Evolutionary conservation across 2,329 filamentous ascomycete species (phyloP).

Genomic region (Zymoseptoria passerinii): DNA sequence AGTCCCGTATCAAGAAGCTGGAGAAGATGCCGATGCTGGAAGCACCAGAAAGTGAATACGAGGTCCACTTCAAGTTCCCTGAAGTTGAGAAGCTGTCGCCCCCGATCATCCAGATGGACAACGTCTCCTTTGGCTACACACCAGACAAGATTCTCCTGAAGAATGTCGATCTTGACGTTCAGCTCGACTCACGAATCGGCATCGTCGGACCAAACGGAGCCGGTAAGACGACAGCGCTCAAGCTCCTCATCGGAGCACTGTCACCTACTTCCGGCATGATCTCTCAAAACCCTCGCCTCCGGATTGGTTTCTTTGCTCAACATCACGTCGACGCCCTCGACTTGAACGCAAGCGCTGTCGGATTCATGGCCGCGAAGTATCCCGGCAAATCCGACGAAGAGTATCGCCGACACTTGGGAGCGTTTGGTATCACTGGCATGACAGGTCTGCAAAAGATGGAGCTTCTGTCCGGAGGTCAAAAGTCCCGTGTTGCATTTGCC

Average conservation of each 20-base stretch:
- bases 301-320: slow-evolving; percentile 95
- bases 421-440: slow-evolving; percentile 78
- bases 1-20: slow-evolving; percentile 97
- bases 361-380: slow-evolving; percentile 91
- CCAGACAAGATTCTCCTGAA: slow-evolving; percentile 69
- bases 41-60: slow-evolving; percentile 86
- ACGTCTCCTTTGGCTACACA: slow-evolving; percentile 82
- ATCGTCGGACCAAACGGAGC: slow-evolving; percentile 99
- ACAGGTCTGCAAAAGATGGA: slow-evolving; percentile 96
- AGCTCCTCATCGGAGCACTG: slow-evolving; percentile 86
- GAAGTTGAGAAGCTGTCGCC: slow-evolving; percentile 96
- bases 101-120: slow-evolving; percentile 95
- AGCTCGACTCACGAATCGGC: slow-evolving; percentile 94
- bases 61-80: slow-evolving; percentile 92
- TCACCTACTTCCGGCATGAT: slow-evolving; percentile 70
- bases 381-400: slow-evolving; percentile 91
- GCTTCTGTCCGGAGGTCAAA: slow-evolving; percentile 90
- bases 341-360: slow-evolving; percentile 77
- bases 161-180: slow-evolving; percentile 90
- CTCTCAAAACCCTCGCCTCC: slow-evolving; percentile 76
- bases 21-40: slow-evolving; percentile 93
- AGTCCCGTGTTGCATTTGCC: slow-evolving; percentile 97
- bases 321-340: slow-evolving; percentile 97
- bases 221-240: slow-evolving; percentile 96
- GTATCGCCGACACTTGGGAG: slow-evolving; percentile 88